phyloP scores from a whole-genome alignment of 2,329 filamentous ascomycete genomes.

The Aspergillus flavus region DNA sequence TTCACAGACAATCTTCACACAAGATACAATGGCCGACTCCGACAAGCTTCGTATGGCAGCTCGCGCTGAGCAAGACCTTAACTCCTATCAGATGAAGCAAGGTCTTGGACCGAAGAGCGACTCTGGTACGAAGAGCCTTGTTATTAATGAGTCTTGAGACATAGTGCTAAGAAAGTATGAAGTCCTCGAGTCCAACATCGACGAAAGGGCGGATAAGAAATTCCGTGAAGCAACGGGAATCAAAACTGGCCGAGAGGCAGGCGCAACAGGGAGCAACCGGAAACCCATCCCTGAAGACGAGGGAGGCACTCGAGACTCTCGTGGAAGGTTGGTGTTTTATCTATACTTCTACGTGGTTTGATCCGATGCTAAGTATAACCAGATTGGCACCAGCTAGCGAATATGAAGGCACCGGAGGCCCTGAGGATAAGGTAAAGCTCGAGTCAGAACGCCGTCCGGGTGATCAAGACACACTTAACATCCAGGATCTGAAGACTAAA shows the following conservation, averaged over 20 bases:
- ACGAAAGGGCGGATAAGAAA: constrained; percentile 41
- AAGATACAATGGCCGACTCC: constrained; percentile 23
- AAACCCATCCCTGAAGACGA: constrained; percentile 45
- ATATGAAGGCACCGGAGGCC: constrained; percentile 39
- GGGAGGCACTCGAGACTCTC: constrained; percentile 42
- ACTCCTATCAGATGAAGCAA: constrained; percentile 43
- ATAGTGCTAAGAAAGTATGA: neutral
- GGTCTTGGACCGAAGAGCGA: constrained; percentile 41
- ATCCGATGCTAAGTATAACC: neutral
- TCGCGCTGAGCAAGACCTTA: constrained; percentile 44
- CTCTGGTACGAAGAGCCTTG: constrained; percentile 35
- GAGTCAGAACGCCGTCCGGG: constrained; percentile 30
- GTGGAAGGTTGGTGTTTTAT: constrained; percentile 35
- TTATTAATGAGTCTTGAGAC: neutral
- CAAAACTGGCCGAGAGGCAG: constrained; percentile 40
- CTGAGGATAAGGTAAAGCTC: constrained; percentile 37
- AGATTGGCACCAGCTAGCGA: constrained; percentile 40
- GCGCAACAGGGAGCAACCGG: constrained; percentile 40
- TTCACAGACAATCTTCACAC: neutral
- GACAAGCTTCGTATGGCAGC: constrained; percentile 32
- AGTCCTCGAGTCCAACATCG: constrained; percentile 46
- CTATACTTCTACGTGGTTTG: neutral
- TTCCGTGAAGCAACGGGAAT: constrained; percentile 39
- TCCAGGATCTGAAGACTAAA: constrained; percentile 28
- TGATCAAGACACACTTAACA: constrained; percentile 30